These are phyloP conservation scores for Pythium diclinum DNA, from an alignment of 352 stramenopile species.

Conservation along the genomic window DNA sequence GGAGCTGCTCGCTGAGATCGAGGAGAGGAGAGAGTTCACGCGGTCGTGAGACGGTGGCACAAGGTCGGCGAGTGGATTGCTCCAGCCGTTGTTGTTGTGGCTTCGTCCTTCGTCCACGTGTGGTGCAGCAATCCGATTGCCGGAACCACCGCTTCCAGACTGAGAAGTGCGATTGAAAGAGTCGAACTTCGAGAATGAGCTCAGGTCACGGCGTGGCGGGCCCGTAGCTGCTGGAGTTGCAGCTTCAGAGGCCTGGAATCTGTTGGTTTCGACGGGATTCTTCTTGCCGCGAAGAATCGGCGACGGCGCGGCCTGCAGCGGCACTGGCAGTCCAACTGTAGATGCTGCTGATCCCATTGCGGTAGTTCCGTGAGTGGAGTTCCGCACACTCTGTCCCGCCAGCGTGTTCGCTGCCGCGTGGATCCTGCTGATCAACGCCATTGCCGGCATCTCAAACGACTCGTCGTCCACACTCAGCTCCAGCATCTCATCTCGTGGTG, in stretches of 20 bases:
- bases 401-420: conserved; percentile 14
- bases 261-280: not conserved
- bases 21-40: conserved; percentile 34
- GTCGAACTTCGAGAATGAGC: conserved; percentile 14
- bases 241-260: not conserved
- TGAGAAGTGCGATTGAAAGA: not conserved
- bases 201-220: conserved; percentile 6
- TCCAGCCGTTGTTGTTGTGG: conserved; percentile 18
- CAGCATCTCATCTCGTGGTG: conserved; percentile 30
- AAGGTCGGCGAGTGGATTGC: conserved; percentile 44
- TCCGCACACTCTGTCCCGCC: conserved; percentile 17
- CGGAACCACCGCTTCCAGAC: not conserved
- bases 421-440: conserved; percentile 21
- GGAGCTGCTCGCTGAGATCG: conserved; percentile 18
- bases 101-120: not conserved
- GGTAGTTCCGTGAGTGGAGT: too few species aligned
- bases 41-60: conserved; percentile 31
- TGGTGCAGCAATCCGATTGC: not conserved
- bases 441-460: conserved; percentile 21
- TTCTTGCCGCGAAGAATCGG: conserved; percentile 1
- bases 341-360: too few species aligned
- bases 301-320: conserved; percentile 8
- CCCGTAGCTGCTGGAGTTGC: not conserved
- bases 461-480: conserved; percentile 34
- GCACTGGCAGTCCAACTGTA: not conserved